Conservation (phyloP, 1,284 basidiomycete genomes). For the Ceratobasidium papillatum region DNA sequence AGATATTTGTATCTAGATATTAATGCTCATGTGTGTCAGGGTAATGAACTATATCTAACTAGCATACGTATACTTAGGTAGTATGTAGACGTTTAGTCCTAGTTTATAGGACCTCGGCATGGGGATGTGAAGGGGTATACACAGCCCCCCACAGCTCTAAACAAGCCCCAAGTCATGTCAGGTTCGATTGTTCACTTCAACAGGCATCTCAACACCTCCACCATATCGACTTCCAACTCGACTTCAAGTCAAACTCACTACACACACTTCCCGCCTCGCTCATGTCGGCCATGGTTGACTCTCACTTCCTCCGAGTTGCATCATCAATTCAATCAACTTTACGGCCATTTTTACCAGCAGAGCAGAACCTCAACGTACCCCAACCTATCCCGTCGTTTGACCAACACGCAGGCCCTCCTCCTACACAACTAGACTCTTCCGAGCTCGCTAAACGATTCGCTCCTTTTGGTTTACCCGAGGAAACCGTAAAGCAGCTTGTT, state of each 20-base stretch:
- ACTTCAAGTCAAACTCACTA: background rate
- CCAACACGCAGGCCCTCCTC: background rate
- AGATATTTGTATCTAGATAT: too few species aligned
- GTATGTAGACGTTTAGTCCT: too few species aligned
- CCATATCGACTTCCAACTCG: background rate
- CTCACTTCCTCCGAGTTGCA: background rate
- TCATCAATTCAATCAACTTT: background rate
- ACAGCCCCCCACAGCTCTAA: background rate
- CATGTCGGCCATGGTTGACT: background rate
- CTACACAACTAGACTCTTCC: background rate
- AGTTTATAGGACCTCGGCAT: too few species aligned
- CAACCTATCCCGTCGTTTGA: background rate
- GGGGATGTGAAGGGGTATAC: too few species aligned
- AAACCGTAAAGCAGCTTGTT: background rate
- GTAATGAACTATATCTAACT: too few species aligned
- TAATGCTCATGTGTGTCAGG: too few species aligned
- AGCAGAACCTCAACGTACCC: background rate
- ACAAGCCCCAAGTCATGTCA: background rate
- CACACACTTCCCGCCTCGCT: slow-evolving; percentile 2
- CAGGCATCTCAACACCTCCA: background rate
- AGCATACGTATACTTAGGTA: too few species aligned
- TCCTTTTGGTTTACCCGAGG: background rate
- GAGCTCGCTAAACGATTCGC: background rate
- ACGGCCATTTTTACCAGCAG: background rate
- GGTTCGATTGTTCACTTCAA: slow-evolving; percentile 9